These are phyloP conservation scores for Picea abies DNA, from an alignment of 83 land plant species.

Conservation along the genomic window DNA sequence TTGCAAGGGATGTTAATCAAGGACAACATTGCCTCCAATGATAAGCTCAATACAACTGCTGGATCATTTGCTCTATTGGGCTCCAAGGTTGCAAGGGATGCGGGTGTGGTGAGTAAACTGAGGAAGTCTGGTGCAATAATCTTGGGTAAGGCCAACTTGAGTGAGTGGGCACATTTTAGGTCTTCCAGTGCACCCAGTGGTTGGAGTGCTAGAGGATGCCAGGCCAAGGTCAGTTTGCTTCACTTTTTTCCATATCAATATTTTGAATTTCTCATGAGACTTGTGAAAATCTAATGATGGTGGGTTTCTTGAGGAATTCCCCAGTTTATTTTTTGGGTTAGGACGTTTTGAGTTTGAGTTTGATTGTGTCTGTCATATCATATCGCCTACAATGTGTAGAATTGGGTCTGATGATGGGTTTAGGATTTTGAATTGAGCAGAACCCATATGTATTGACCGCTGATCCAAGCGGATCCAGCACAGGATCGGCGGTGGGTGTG, in stretches of 20 bases:
- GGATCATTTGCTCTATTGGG: constrained; percentile 66
- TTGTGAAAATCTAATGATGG: background rate
- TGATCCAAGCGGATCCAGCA: constrained; percentile 35
- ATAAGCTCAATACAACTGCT: constrained; percentile 63
- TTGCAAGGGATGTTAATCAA: constrained; percentile 47
- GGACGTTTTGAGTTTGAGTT: background rate
- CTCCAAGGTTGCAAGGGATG: constrained; percentile 44
- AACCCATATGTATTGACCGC: constrained; percentile 31
- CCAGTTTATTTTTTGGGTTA: background rate
- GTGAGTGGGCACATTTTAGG: constrained; percentile 49
- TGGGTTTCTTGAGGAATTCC: background rate
- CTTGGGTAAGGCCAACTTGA: constrained; percentile 64
- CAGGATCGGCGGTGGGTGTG: constrained; percentile 32
- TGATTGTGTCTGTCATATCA: background rate
- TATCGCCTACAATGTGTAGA: background rate
- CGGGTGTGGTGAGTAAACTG: constrained; percentile 10
- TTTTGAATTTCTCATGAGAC: no score
- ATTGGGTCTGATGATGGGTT: background rate
- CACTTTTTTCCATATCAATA: no score
- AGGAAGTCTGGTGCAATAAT: background rate
- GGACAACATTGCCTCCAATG: constrained; percentile 55
- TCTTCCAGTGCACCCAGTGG: constrained; percentile 24
- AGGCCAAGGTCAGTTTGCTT: no score
- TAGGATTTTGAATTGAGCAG: constrained; percentile 9
- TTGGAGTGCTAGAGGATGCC: constrained; percentile 32